Evolutionary conservation across 805 yeast genomes (phyloP).

Genomic region (Metschnikowia orientalis): DNA sequence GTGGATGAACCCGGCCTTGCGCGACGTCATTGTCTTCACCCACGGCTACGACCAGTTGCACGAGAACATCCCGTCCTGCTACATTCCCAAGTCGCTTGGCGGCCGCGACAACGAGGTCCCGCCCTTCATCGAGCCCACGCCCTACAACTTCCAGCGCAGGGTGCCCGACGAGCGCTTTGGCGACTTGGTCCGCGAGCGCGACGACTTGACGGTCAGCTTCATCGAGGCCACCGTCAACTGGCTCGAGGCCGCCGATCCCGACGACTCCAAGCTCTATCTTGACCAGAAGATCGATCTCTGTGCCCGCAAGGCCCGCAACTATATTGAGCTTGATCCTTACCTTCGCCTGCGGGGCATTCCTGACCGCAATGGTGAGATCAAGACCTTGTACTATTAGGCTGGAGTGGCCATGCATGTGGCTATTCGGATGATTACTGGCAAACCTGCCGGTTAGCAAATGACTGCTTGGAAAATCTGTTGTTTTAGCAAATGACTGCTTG

Average conservation of each 20-base stretch:
- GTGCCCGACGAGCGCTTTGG: constrained; percentile 9
- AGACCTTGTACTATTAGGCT: constrained; percentile 1
- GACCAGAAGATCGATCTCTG: constrained; percentile 7
- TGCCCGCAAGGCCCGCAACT: constrained; percentile 10
- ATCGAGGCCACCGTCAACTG: constrained; percentile 14
- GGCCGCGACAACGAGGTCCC: constrained; percentile 8
- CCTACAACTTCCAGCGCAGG: constrained; percentile 6
- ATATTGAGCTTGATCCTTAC: constrained; percentile 12
- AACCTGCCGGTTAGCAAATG: too few species aligned
- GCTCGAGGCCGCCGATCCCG: constrained; percentile 10
- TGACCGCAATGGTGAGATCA: constrained; percentile 13
- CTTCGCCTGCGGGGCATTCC: constrained; percentile 10
- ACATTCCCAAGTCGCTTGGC: constrained; percentile 13
- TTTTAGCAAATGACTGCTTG: too few species aligned
- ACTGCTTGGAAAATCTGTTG: too few species aligned
- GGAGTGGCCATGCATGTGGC: too few species aligned
- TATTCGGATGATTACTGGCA: too few species aligned
- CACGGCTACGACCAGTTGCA: constrained; percentile 4
- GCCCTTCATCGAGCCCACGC: constrained; percentile 10
- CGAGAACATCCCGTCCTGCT: constrained; percentile 7
- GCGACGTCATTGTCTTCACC: constrained; percentile 11
- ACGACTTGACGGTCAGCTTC: constrained; percentile 10
- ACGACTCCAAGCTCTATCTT: constrained; percentile 8
- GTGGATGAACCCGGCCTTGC: constrained; percentile 13
- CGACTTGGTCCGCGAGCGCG: constrained; percentile 10